Conservation (phyloP, 2,329 filamentous ascomycete genomes). For the Thelonectria blattea region DNA sequence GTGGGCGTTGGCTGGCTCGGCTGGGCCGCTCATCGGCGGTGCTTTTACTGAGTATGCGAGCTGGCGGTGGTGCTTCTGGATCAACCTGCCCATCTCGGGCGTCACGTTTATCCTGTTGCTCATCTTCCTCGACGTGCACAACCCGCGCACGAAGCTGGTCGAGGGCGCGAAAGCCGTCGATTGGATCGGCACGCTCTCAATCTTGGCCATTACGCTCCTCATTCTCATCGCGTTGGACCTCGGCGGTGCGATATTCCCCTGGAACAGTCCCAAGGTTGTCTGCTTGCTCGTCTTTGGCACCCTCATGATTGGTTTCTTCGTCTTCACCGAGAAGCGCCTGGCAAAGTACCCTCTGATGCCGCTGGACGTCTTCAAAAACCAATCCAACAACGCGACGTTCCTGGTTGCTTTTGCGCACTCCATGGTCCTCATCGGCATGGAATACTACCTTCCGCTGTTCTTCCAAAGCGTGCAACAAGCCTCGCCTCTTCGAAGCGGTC, state of each 20-base stretch:
- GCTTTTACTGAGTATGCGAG: constrained; percentile 29
- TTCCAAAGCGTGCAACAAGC: constrained; percentile 15
- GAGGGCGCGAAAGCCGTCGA: constrained; percentile 17
- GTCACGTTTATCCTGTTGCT: constrained; percentile 59
- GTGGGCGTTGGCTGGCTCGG: constrained; percentile 65
- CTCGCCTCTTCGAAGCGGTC: constrained; percentile 3
- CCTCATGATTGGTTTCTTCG: constrained; percentile 6
- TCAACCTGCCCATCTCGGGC: constrained; percentile 39
- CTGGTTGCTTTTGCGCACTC: constrained; percentile 1
- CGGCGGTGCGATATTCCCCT: constrained; percentile 14
- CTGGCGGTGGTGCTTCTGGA: constrained; percentile 43
- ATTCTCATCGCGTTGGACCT: constrained; percentile 17
- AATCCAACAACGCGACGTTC: constrained; percentile 12
- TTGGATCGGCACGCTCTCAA: constrained; percentile 13
- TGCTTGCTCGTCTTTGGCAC: constrained; percentile 14
- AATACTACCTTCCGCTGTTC: constrained; percentile 17
- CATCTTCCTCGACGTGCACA: constrained; percentile 43
- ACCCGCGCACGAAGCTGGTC: constrained; percentile 7
- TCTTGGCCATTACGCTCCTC: constrained; percentile 9
- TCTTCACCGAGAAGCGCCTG: not conserved
- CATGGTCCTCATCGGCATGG: constrained; percentile 1
- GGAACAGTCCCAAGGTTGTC: constrained; percentile 11
- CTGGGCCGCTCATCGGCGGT: constrained; percentile 44
- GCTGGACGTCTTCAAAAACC: constrained; percentile 1
- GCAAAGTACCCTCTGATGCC: constrained; percentile 20